Evolutionary conservation across 805 yeast species (phyloP).

Genomic region (Brettanomyces sp.): DNA sequence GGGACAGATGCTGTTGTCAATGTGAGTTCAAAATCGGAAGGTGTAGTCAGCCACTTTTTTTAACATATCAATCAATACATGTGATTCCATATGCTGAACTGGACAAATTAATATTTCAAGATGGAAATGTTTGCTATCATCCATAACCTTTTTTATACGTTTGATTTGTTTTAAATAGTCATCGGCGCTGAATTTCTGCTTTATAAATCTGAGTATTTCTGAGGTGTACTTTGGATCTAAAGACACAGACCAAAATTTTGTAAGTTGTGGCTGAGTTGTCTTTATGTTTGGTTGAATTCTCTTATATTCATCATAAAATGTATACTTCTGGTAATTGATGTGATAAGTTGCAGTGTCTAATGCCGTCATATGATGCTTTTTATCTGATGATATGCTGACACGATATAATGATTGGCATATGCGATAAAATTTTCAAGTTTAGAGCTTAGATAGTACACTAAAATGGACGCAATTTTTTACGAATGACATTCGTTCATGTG

Average conservation of each 20-base stretch:
- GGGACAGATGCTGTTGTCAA: conserved; percentile 38
- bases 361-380: no score
- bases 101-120: conserved; percentile 39
- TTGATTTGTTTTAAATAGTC: conserved; percentile 37
- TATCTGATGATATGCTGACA: no score
- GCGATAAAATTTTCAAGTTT: no score
- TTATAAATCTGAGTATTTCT: conserved; percentile 15
- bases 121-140: conserved; percentile 6
- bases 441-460: no score
- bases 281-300: conserved; percentile 28
- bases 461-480: no score
- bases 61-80: conserved; percentile 16
- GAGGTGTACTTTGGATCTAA: conserved; percentile 30
- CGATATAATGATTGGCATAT: no score
- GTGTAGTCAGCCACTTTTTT: conserved; percentile 16
- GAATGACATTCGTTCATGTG: no score
- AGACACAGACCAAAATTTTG: conserved; percentile 34
- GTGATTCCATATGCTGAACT: conserved; percentile 22
- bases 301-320: conserved; percentile 29
- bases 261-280: conserved; percentile 20
- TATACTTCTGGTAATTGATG: conserved; percentile 34
- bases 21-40: conserved; percentile 5
- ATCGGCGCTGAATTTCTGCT: conserved; percentile 16
- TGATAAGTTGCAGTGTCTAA: conserved; percentile 1
- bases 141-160: conserved; percentile 30